Conservation (phyloP, 371 early-diverging fungal genomes). For the Synchytrium microbalum region DNA sequence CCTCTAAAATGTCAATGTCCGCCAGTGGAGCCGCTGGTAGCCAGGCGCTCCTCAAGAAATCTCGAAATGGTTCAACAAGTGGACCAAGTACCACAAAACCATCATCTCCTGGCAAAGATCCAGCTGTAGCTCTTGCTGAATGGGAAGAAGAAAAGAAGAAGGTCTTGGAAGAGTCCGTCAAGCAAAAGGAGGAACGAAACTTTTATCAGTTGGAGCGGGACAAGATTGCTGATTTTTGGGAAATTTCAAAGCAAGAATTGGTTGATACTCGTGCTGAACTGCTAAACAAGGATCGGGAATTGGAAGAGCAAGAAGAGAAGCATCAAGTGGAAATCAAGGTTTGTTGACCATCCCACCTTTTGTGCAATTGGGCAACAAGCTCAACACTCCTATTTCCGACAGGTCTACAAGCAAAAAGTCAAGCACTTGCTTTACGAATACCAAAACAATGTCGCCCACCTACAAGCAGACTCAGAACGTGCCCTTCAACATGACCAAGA, state of each 20-base stretch:
- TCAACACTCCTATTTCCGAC: not conserved
- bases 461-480: slow-evolving; percentile 46
- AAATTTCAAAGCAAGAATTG: slow-evolving; percentile 45
- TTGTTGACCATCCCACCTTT: not conserved
- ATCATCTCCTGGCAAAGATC: not conserved
- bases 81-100: not conserved
- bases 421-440: slow-evolving; percentile 57
- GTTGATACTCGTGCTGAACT: slow-evolving; percentile 31
- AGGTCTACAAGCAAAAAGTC: slow-evolving; percentile 58
- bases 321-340: slow-evolving; percentile 56
- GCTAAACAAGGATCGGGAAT: slow-evolving; percentile 46
- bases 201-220: slow-evolving; percentile 51
- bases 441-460: slow-evolving; percentile 54
- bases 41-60: not conserved
- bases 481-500: slow-evolving; percentile 45
- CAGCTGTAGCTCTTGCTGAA: slow-evolving; percentile 16
- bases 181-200: slow-evolving; percentile 46
- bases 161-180: slow-evolving; percentile 31
- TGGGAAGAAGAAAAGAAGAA: slow-evolving; percentile 33
- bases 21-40: not conserved
- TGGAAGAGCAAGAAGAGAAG: slow-evolving; percentile 51
- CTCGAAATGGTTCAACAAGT: not conserved
- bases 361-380: not conserved
- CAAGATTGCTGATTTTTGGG: slow-evolving; percentile 45
- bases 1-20: not conserved